Base-by-base conservation (phyloP, 257 asterid genomes). In the Thymus quinquecostatus region DNA sequence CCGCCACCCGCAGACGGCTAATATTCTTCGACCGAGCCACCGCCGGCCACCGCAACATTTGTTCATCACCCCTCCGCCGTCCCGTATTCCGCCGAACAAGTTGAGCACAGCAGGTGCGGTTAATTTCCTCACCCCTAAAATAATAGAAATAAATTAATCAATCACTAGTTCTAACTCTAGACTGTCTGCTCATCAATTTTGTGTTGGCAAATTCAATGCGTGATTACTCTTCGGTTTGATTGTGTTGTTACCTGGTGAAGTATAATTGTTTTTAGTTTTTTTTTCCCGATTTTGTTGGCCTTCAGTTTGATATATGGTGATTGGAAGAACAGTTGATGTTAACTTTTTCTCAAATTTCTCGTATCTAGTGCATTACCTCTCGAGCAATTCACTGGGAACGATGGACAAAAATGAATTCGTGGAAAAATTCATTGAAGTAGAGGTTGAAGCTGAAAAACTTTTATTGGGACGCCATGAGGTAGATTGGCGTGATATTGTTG, bases 391-490 rank as follows among this genome's bases (percentile, higher is more conserved):
- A 8, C 34, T 32, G 51, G 47, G 53, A 60, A 9, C 56, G 53
- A 89, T 89, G 96, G 93, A 89, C 9, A 82, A 80, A 7, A 38
- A 76, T 74, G 81, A 82, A 30, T 78, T 86, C 60, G 86, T 82
- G 72, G 77, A 84, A 50, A 84, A 73, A 61, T 90, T 89, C 10
- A 64, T 76, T 11, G 94, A 87, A 71, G 81, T 89, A 77, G 99
- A 95, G 81, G 66, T 82, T 30, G 97, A 91, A 81, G 97, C 95
- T 28, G 98, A 94, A 72, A 75, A 83, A 30, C 85, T 94, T 60
- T 71, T 88, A 53, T 58, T 89, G 78, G 96, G 93, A 27, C 89
- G 96, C 33, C 98, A 89, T 36, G 93, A 89, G 92, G 97, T 94
- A 78, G 77, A 62, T 62, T 38, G 70, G 57, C 34, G 54, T 59